A percentile compares a stretch with the other conserved stretches of the same genome.
phyloP scores from a whole-genome alignment of 257 asterid species.

The Osmanthus fragrans region DNA sequence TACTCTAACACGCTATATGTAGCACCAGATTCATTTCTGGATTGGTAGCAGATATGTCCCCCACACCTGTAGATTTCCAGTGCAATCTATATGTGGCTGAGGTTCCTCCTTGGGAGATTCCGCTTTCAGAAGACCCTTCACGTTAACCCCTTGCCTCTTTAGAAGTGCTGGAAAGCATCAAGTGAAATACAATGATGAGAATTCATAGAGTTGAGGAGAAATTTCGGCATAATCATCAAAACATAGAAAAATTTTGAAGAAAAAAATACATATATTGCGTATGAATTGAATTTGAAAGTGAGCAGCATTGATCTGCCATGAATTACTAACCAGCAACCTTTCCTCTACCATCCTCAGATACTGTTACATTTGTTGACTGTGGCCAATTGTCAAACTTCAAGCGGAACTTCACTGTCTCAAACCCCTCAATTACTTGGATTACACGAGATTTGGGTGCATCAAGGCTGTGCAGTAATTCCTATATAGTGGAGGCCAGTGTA shows the following conservation, averaged over 20 bases:
- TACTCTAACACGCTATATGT: conserved; percentile 1
- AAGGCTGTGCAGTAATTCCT: conserved; percentile 67
- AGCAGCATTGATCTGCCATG: conserved; percentile 16
- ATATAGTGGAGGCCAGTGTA: conserved; percentile 17
- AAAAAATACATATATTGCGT: conserved; percentile 1
- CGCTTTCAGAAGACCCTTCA: conserved; percentile 90
- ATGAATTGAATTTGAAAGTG: not conserved
- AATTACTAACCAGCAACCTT: conserved; percentile 91
- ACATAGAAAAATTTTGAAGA: conserved; percentile 9
- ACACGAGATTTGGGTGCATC: conserved; percentile 69
- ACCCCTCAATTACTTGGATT: conserved; percentile 90
- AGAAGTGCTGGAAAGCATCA: conserved; percentile 67
- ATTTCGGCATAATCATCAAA: conserved; percentile 21
- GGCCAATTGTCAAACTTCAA: conserved; percentile 93
- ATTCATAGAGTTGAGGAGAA: conserved; percentile 10
- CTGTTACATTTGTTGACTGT: conserved; percentile 63
- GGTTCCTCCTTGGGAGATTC: conserved; percentile 91
- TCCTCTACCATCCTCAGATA: conserved; percentile 94
- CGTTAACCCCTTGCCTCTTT: conserved; percentile 94
- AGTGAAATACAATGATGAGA: conserved; percentile 25
- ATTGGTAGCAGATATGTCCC: conserved; percentile 17
- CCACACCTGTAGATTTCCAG: conserved; percentile 90
- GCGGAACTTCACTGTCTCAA: conserved; percentile 83
- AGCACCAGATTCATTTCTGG: conserved; percentile 18
- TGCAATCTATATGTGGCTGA: conserved; percentile 79